These are phyloP conservation scores for Flammula alnicola DNA, from an alignment of 1,284 basidiomycete genomes.

Conservation along the genomic window DNA sequence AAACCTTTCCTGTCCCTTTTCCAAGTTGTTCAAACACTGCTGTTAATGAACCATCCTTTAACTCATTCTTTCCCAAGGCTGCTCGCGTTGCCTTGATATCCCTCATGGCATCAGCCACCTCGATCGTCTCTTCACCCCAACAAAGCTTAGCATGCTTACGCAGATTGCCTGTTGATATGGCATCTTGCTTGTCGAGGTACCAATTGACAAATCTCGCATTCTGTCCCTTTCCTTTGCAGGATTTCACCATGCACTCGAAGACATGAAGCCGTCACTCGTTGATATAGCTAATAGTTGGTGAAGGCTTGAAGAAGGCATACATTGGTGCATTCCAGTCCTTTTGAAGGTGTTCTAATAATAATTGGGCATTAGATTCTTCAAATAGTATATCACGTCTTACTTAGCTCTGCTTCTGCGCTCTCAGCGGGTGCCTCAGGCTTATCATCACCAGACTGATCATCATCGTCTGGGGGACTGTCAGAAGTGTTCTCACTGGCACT, in stretches of 20 bases:
- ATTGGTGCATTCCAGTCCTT: conserved; percentile 7
- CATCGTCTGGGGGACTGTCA: no score
- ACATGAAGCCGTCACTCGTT: not conserved
- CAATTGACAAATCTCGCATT: not conserved
- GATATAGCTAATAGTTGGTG: not conserved
- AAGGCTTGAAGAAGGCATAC: conserved; percentile 6
- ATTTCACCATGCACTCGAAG: conserved; percentile 2
- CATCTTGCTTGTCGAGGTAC: conserved; percentile 3
- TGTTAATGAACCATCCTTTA: conserved; percentile 2
- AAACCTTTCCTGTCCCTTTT: conserved; percentile 9
- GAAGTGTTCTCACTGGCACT: no score
- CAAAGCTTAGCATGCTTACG: conserved; percentile 6
- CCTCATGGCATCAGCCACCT: not conserved
- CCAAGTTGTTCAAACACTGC: conserved; percentile 1
- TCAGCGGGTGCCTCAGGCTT: no score
- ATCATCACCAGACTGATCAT: no score
- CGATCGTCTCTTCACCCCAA: conserved; percentile 1
- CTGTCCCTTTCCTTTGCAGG: not conserved
- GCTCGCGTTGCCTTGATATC: not conserved
- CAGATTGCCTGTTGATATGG: conserved; percentile 9
- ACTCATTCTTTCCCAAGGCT: not conserved
- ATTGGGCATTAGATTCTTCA: no score
- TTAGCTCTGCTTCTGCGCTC: no score
- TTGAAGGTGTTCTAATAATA: not conserved
- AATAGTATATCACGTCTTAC: no score